These are phyloP conservation scores for Hsuehochloa calcarea DNA, from an alignment of 176 grass and related monocot genomes.

Conservation along the genomic window DNA sequence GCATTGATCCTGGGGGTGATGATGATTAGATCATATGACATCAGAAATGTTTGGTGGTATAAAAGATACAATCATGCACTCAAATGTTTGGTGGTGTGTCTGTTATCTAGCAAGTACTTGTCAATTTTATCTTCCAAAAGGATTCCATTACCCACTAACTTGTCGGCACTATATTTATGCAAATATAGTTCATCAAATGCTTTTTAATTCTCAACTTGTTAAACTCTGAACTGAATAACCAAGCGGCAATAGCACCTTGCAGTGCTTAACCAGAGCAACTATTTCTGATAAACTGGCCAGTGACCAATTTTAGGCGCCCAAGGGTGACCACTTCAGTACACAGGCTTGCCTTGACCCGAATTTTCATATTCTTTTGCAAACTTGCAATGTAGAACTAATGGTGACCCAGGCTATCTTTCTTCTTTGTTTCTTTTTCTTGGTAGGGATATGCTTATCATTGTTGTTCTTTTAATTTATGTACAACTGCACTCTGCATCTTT, in stretches of 20 bases:
- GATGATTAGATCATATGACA: conserved; percentile 30
- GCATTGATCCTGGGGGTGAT: background rate
- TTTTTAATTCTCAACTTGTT: background rate
- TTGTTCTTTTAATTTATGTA: conserved; percentile 32
- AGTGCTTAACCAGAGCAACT: background rate
- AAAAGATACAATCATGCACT: conserved; percentile 35
- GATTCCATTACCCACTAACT: conserved; percentile 40
- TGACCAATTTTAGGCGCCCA: background rate
- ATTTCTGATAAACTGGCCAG: background rate
- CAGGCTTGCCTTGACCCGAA: background rate
- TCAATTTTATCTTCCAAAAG: conserved; percentile 33
- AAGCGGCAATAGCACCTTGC: conserved; percentile 1
- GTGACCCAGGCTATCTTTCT: conserved; percentile 12
- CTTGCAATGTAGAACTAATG: background rate
- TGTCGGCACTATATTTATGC: conserved; percentile 32
- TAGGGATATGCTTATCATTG: conserved; percentile 34
- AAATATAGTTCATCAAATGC: background rate
- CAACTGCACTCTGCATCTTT: conserved; percentile 38
- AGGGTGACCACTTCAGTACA: background rate
- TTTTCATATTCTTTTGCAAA: background rate
- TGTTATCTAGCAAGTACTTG: conserved; percentile 43
- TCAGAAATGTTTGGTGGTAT: conserved; percentile 33
- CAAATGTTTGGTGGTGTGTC: conserved; percentile 45
- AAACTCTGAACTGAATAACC: background rate
- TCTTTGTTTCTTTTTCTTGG: conserved; percentile 12